A percentile compares a stretch with the other conserved stretches of the same genome.
Conservation (phyloP, 2,329 filamentous ascomycete species). For the Cladophialophora chaetospira region DNA sequence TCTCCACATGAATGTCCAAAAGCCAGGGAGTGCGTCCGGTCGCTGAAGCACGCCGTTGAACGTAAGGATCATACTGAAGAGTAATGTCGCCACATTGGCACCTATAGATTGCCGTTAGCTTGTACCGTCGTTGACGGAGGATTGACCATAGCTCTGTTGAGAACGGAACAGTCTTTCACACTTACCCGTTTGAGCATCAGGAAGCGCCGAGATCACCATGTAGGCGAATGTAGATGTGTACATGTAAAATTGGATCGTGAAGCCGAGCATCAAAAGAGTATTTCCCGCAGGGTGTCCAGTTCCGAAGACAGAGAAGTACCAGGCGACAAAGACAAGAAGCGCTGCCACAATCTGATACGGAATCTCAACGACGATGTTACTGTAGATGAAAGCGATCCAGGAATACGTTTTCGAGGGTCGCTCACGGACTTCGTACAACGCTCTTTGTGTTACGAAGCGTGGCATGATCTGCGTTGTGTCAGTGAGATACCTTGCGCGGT, state of each 20-base stretch:
- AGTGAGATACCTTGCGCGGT: neutral
- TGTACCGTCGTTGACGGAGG: no score
- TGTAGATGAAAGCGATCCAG: constrained; percentile 70
- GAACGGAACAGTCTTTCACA: no score
- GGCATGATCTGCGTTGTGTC: constrained; percentile 51
- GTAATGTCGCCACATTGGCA: constrained; percentile 73
- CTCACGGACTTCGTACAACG: constrained; percentile 69
- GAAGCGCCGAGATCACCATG: constrained; percentile 76
- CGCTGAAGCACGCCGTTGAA: constrained; percentile 72
- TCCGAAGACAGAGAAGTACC: constrained; percentile 72
- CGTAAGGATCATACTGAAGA: constrained; percentile 72
- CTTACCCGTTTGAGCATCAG: constrained; percentile 65
- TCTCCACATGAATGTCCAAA: constrained; percentile 63
- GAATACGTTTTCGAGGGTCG: constrained; percentile 72
- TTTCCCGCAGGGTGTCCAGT: constrained; percentile 55
- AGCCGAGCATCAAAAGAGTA: constrained; percentile 48
- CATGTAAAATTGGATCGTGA: constrained; percentile 72
- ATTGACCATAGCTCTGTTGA: no score
- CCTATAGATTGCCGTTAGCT: no score
- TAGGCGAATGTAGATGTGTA: constrained; percentile 74
- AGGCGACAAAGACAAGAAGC: constrained; percentile 68
- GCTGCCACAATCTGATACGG: constrained; percentile 65
- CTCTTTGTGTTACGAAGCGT: constrained; percentile 68
- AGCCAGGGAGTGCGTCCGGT: constrained; percentile 61
- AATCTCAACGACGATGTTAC: constrained; percentile 69